Conservation (phyloP, 495 filamentous ascomycete genomes). For the Aspergillus wentii region DNA sequence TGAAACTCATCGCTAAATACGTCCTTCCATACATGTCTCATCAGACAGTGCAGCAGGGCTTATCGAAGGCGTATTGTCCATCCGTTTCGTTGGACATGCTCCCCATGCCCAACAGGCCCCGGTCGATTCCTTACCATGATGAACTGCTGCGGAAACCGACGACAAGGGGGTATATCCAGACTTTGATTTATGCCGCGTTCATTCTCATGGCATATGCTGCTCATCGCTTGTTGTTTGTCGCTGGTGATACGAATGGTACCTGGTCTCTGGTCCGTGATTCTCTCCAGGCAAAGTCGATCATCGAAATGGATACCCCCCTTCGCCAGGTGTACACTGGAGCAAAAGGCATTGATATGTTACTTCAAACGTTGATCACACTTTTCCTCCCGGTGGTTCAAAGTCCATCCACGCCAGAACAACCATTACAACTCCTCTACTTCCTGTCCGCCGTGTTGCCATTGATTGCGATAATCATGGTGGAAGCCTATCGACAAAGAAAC, state of each 20-base stretch:
- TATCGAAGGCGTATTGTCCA: conserved; percentile 4
- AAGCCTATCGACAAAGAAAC: conserved; percentile 12
- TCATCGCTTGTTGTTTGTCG: conserved; percentile 4
- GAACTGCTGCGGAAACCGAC: conserved; percentile 6
- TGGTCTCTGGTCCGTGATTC: conserved; percentile 5
- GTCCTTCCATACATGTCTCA: conserved; percentile 4
- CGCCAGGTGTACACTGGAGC: conserved; percentile 7
- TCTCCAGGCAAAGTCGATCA: conserved; percentile 1
- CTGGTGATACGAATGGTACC: conserved; percentile 5
- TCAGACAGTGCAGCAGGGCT: conserved; percentile 1
- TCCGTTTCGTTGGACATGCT: conserved; percentile 13
- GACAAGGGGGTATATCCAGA: neutral
- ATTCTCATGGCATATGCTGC: conserved; percentile 7
- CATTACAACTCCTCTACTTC: conserved; percentile 12
- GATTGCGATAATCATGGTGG: conserved; percentile 12
- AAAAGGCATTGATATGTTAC: conserved; percentile 3
- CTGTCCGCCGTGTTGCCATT: conserved; percentile 9
- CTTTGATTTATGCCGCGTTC: conserved; percentile 4
- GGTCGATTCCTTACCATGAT: conserved; percentile 8
- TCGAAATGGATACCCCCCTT: neutral
- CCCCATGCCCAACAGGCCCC: conserved; percentile 5
- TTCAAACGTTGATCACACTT: conserved; percentile 5
- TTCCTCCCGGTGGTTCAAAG: conserved; percentile 9
- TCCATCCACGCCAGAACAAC: conserved; percentile 3
- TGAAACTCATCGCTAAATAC: conserved; percentile 9